Evolutionary conservation across 768 basidiomycete species (phyloP), one percentile per base, ranked within the genome.

Genomic region (Lyophyllum shimeji): DNA sequence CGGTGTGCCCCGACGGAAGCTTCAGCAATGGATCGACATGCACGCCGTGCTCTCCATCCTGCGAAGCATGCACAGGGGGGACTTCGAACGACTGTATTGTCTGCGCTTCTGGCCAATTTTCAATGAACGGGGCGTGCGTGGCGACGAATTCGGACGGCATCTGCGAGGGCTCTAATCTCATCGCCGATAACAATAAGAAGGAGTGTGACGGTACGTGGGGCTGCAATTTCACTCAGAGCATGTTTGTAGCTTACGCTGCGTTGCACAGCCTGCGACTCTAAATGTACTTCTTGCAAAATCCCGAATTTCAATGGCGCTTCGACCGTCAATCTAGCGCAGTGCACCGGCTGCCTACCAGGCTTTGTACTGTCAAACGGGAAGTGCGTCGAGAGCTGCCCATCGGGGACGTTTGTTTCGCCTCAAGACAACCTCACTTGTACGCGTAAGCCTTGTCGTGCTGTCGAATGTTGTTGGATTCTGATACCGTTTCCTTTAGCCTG

Each of bases 301-400:
- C 76, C 88, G 5, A 82, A 80, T 60, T 95, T 95, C 67, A 86
- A 67, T 57, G 76, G 79, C 11, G 81, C 80, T 1, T 92, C 92
- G 15, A 86, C 84, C 0, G 71, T 86, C 46, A 71, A 80, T 53
- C 78, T 88, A 52, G 74, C 83, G 2, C 82, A 90, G 61, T 94
- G 93, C 66, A 89, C 86, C 12, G 84, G 78, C 1, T 95, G 93
- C 68, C 65, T 95, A 33, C 84, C 89, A 31, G 93, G 93, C 13
- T 85, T 78, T 51, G 81, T 90, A 21, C 78, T 95, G 27, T 86
- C 82, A 2, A 74, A 83, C 33, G 90, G 90, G 5, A 70, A 78
- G 50, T 95, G 93, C 56, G 74, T 93, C 20, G 71, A 74, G 7
- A 80, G 73, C 59, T 95, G 93, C 64, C 90, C 93, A 1, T 67